These are phyloP conservation scores for Hibiscus mutabilis DNA, from an alignment of 345 rosid genomes.

Conservation along the genomic window DNA sequence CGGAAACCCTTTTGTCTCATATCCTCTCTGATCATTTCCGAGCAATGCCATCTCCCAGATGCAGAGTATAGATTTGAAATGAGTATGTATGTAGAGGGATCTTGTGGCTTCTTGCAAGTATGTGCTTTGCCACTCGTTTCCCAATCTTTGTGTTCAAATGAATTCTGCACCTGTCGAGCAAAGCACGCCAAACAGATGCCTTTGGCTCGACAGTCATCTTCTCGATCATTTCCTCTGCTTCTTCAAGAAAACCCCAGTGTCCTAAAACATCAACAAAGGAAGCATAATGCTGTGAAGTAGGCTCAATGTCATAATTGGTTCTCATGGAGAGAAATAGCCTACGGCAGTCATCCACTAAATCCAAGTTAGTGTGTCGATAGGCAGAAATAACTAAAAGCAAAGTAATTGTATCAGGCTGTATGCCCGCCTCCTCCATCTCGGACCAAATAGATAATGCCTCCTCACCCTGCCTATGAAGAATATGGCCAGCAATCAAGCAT, in stretches of 20 bases:
- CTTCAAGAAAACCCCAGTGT: slow-evolving; percentile 68
- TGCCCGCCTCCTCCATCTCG: slow-evolving; percentile 31
- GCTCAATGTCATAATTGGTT: slow-evolving; percentile 37
- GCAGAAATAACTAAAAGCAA: slow-evolving; percentile 29
- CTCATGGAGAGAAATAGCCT: slow-evolving; percentile 50
- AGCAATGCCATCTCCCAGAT: slow-evolving; percentile 74
- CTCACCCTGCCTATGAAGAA: slow-evolving; percentile 68
- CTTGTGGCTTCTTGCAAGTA: slow-evolving; percentile 50
- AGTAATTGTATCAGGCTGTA: slow-evolving; percentile 51
- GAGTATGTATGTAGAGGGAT: slow-evolving; percentile 62
- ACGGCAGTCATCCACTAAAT: slow-evolving; percentile 47
- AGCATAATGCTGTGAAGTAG: slow-evolving; percentile 61
- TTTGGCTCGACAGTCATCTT: slow-evolving; percentile 50
- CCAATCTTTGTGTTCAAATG: slow-evolving; percentile 49
- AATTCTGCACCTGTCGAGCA: slow-evolving; percentile 71
- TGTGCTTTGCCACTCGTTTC: slow-evolving; percentile 45
- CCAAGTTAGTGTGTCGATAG: slow-evolving; percentile 24
- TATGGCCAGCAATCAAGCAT: slow-evolving; percentile 59
- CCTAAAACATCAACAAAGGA: slow-evolving; percentile 60
- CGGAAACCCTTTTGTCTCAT: slow-evolving; percentile 53
- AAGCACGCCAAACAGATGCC: slow-evolving; percentile 55
- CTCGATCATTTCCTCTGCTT: slow-evolving; percentile 54
- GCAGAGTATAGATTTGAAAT: slow-evolving; percentile 81
- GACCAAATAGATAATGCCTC: slow-evolving; percentile 54
- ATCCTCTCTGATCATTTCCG: slow-evolving; percentile 58